Percentiles rank a stretch among this genome's conserved stretches.
Evolutionary conservation across 495 filamentous ascomycete genomes (phyloP).

Genomic region (Bathelium albidoporum): DNA sequence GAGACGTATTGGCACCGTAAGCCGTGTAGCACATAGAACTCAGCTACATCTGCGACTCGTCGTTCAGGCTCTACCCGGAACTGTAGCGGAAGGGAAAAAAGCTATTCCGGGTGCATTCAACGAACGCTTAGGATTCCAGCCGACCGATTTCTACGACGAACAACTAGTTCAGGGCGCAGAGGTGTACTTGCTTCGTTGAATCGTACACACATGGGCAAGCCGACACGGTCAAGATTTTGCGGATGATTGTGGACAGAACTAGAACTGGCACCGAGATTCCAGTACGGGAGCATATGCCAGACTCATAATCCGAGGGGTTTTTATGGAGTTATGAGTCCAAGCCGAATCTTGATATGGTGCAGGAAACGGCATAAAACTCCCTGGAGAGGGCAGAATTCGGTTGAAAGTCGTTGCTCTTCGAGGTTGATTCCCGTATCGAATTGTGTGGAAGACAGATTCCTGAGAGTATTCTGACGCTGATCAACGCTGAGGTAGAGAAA

Average conservation of each 20-base stretch:
- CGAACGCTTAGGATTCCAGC: slow-evolving; percentile 20
- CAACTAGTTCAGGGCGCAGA: slow-evolving; percentile 34
- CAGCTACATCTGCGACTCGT: background rate
- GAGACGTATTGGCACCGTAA: background rate
- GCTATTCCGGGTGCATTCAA: background rate
- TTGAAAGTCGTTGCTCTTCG: background rate
- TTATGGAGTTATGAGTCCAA: background rate
- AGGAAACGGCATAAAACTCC: background rate
- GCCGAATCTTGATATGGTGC: background rate
- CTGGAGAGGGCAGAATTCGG: background rate
- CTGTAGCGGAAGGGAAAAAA: background rate
- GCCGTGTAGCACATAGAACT: background rate
- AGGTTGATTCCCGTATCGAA: background rate
- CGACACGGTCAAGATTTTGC: background rate
- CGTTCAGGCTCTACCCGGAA: background rate
- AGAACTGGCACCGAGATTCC: background rate
- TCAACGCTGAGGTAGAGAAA: background rate
- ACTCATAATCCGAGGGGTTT: background rate
- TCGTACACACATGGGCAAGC: slow-evolving; percentile 6
- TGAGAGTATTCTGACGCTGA: background rate
- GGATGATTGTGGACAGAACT: background rate
- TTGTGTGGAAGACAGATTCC: background rate
- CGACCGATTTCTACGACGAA: slow-evolving; percentile 33
- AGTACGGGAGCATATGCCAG: background rate
- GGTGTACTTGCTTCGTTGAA: slow-evolving; percentile 32